phyloP scores from a whole-genome alignment of 208 protist genomes.

The Leishmania lainsoni region DNA sequence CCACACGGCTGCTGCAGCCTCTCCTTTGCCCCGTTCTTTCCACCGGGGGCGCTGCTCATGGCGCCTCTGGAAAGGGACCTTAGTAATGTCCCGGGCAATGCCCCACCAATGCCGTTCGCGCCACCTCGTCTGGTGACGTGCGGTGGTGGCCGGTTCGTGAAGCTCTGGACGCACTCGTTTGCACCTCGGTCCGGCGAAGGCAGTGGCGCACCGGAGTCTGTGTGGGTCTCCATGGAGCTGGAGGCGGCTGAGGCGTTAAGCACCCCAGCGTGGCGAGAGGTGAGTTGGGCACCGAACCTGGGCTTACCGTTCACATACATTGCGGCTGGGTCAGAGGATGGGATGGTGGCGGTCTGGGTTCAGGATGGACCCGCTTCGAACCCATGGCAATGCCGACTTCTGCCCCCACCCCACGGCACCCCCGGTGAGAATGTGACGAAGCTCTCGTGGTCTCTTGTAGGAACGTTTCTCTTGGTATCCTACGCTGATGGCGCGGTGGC shows the following conservation, averaged over 20 bases:
- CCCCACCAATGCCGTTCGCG: slow-evolving; percentile 42
- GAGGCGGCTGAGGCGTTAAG: slow-evolving; percentile 20
- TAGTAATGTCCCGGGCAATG: slow-evolving; percentile 9
- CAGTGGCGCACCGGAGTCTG: slow-evolving; percentile 28
- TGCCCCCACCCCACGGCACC: slow-evolving; percentile 29
- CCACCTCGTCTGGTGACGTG: slow-evolving; percentile 84
- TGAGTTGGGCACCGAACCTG: slow-evolving; percentile 80
- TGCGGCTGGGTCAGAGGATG: slow-evolving; percentile 75
- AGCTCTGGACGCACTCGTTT: slow-evolving; percentile 69
- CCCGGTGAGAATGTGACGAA: slow-evolving; percentile 57
- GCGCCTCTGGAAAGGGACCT: slow-evolving; percentile 59
- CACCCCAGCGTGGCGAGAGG: slow-evolving; percentile 57
- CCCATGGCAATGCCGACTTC: slow-evolving; percentile 49
- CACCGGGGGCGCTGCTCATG: slow-evolving; percentile 68
- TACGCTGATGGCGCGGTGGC: slow-evolving; percentile 71
- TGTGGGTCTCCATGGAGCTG: slow-evolving; percentile 54
- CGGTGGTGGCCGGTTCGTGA: slow-evolving; percentile 50
- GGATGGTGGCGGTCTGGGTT: slow-evolving; percentile 75
- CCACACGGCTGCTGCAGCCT: slow-evolving; percentile 52
- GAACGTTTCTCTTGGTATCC: slow-evolving; percentile 81
- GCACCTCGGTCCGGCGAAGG: slow-evolving; percentile 7
- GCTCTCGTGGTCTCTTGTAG: slow-evolving; percentile 84
- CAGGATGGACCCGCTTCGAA: slow-evolving; percentile 63
- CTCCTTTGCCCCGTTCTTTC: slow-evolving; percentile 72
- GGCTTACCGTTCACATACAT: slow-evolving; percentile 86